These are phyloP conservation scores for Lasiosphaeria hispida DNA, from an alignment of 495 filamentous ascomycete species.

Conservation along the genomic window DNA sequence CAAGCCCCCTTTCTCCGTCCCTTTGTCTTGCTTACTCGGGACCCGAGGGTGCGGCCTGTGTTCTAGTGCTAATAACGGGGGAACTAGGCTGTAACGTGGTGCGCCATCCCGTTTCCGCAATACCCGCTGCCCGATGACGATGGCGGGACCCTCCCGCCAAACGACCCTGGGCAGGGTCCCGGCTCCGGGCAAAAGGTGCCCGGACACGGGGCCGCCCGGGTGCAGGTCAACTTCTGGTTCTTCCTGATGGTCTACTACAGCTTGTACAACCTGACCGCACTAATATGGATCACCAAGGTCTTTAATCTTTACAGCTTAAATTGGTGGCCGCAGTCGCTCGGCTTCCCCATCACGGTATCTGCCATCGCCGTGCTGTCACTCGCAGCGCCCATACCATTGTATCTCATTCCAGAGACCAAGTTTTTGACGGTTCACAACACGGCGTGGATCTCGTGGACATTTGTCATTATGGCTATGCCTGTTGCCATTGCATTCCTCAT, in stretches of 20 bases:
- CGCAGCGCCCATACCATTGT: constrained; percentile 54
- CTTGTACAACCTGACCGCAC: constrained; percentile 60
- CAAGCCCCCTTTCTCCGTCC: not conserved
- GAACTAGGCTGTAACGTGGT: constrained; percentile 57
- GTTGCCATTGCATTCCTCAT: constrained; percentile 59
- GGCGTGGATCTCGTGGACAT: constrained; percentile 62
- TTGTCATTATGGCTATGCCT: constrained; percentile 62
- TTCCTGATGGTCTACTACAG: constrained; percentile 65
- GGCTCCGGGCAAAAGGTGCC: constrained; percentile 41
- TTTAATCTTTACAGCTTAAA: constrained; percentile 67
- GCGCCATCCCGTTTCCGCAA: constrained; percentile 61
- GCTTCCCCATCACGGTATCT: constrained; percentile 56
- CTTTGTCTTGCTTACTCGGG: not conserved
- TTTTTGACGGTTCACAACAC: constrained; percentile 56
- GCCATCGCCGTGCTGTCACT: constrained; percentile 55
- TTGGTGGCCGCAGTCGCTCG: constrained; percentile 60
- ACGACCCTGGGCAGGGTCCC: constrained; percentile 16
- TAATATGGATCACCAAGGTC: constrained; percentile 66
- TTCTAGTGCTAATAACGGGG: not conserved
- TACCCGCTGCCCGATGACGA: constrained; percentile 47
- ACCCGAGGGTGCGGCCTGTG: not conserved
- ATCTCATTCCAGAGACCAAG: constrained; percentile 46
- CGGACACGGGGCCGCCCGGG: constrained; percentile 58
- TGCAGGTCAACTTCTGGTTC: constrained; percentile 66
- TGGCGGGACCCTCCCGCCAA: constrained; percentile 24